Base-by-base conservation (phyloP, 179 eudicot genomes). In the Vitellaria paradoxa region DNA sequence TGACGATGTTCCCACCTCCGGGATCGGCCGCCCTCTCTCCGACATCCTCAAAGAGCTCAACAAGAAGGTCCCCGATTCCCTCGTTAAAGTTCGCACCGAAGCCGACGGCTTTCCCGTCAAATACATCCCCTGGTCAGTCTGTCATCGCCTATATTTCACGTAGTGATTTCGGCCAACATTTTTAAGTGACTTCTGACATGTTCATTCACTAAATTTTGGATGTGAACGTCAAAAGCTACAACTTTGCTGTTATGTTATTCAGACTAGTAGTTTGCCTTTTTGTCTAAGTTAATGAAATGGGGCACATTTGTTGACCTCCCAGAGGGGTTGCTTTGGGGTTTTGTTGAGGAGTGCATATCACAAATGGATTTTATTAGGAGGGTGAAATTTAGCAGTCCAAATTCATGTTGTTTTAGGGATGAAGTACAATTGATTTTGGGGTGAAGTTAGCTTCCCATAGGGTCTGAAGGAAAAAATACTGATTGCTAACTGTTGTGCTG, bases 1-100 rank as follows among this genome's bases (percentile, higher is more conserved):
- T 5, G 5, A 42, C 45, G 45, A 69, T 18, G 74, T 84, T n/a
- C 87, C 89, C 11, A 91, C 91, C 0, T 88, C 86, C 55, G 99
- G 96, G 26, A 90, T 93, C 7, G 87, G 97, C 76, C 84, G 87
- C 60, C 92, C 97, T 5, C 85, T 95, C 15, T 89, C 92, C 0
- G 93, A 91, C 18, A 85, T 91, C n/a, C 88, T 95, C 18, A 93
- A 91, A 67, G 90, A 95, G 66, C 89, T 93, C 52, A 95, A 93
- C 81, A 93, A 91, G 79, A 90, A 84, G 76, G 93, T 95, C 5
- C 99, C 99, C 0, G 95, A 93, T 20, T 79, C 90, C 23, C 89
- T 91, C 21, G 78, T 95, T 67, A 80, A 77, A 24, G 74, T 59
- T 65, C 97, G 99, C 50, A 46, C 83, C 3, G 95, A 93, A 76